phyloP scores from a whole-genome alignment of 2,329 filamentous ascomycete genomes.

The Byssoonygena ceratinophila region DNA sequence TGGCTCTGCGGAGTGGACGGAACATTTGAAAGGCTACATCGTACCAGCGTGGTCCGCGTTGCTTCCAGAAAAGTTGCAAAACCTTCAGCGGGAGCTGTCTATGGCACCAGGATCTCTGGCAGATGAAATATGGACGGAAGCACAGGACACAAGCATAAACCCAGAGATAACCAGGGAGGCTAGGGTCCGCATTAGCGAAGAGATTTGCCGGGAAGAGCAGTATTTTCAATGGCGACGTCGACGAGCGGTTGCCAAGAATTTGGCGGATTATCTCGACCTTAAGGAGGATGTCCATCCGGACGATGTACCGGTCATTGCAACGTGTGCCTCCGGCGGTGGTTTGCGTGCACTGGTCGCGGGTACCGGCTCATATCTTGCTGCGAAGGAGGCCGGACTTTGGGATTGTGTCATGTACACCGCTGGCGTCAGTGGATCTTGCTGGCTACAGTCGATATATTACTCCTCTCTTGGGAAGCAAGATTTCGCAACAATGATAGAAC shows the following conservation, averaged over 20 bases:
- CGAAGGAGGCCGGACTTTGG: conserved; percentile 77
- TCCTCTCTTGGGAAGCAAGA: conserved; percentile 63
- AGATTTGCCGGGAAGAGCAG: conserved; percentile 75
- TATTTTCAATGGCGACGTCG: conserved; percentile 60
- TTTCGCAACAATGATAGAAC: conserved; percentile 62
- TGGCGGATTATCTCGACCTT: conserved; percentile 73
- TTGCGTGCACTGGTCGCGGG: conserved; percentile 82
- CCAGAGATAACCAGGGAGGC: conserved; percentile 81
- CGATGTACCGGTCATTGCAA: conserved; percentile 83
- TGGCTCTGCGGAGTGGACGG: conserved; percentile 35
- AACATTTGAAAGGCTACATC: conserved; percentile 57
- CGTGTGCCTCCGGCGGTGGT: conserved; percentile 89
- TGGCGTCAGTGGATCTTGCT: conserved; percentile 91
- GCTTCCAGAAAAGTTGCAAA: conserved; percentile 65
- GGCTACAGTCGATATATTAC: conserved; percentile 81
- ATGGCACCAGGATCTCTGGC: conserved; percentile 80
- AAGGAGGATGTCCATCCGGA: conserved; percentile 74
- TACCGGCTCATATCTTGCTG: conserved; percentile 72
- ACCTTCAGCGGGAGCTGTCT: conserved; percentile 77
- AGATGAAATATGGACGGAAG: conserved; percentile 87
- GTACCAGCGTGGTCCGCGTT: conserved; percentile 72
- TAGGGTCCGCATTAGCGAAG: conserved; percentile 65
- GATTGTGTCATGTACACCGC: conserved; percentile 93
- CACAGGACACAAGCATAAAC: conserved; percentile 69
- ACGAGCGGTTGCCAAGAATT: conserved; percentile 55